Percentiles rank a stretch among this genome's conserved stretches.
phyloP scores from a whole-genome alignment of 73 alveolate genomes.

The Stentor coeruleus region DNA sequence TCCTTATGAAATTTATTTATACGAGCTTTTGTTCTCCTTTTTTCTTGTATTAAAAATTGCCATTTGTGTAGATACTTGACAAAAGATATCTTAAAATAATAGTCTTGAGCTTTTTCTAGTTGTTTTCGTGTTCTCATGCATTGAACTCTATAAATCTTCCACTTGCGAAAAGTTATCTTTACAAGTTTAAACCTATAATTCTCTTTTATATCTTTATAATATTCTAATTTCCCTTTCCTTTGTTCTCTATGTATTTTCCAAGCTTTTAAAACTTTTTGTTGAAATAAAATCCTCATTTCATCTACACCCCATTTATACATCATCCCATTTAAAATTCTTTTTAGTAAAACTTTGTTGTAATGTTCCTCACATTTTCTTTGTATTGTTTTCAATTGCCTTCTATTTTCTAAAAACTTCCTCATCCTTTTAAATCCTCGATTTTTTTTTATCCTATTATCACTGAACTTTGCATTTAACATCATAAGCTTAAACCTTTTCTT shows the following conservation, averaged over 20 bases:
- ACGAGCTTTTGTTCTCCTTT: neutral
- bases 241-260: neutral
- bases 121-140: conserved; percentile 2
- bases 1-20: too few relatives aligned
- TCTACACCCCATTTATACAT: neutral
- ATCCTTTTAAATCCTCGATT: neutral
- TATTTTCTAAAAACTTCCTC: neutral
- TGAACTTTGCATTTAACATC: neutral
- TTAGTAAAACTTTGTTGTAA: neutral
- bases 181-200: neutral
- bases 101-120: neutral
- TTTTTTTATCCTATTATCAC: neutral
- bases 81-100: too few relatives aligned
- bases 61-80: neutral
- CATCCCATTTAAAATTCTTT: neutral
- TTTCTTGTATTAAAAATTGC: neutral
- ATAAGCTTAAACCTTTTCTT: neutral
- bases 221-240: neutral
- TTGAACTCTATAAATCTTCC: neutral
- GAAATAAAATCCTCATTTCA: too few relatives aligned
- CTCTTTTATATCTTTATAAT: neutral
- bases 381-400: neutral
- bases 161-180: neutral
- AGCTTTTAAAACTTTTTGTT: neutral
- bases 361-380: too few relatives aligned